phyloP scores from a whole-genome alignment of 305 asterid species.

The Fraxinus xanthoxyloides region DNA sequence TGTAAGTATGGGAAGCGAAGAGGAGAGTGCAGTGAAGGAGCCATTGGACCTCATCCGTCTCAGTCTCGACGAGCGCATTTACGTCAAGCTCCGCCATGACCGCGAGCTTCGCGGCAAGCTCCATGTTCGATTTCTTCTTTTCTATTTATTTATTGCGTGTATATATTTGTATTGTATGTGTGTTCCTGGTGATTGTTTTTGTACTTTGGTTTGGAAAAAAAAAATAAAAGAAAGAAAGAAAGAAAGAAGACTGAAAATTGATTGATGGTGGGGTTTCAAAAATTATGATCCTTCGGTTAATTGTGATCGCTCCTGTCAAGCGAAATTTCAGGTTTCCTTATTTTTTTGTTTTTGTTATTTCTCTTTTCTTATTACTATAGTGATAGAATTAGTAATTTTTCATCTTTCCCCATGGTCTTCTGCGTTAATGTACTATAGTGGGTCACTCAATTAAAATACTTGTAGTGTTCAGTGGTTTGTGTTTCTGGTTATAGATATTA shows the following conservation, averaged over 20 bases:
- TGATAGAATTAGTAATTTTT: not conserved
- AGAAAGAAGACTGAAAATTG: not conserved
- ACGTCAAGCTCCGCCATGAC: slow-evolving; percentile 94
- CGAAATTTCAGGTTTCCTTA: not conserved
- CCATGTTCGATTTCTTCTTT: slow-evolving; percentile 47
- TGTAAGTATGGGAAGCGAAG: slow-evolving; percentile 81
- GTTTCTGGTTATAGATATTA: not conserved
- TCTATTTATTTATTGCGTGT: not conserved
- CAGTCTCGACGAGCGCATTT: slow-evolving; percentile 96
- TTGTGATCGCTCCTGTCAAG: not conserved
- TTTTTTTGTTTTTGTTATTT: not conserved
- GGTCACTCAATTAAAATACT: not conserved
- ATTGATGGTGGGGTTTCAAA: slow-evolving; percentile 21
- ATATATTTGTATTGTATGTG: not conserved
- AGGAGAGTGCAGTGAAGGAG: slow-evolving; percentile 93
- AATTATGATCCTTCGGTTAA: not conserved
- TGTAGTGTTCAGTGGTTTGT: too few species aligned
- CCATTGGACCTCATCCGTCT: slow-evolving; percentile 97
- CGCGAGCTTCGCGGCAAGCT: slow-evolving; percentile 97
- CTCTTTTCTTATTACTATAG: not conserved
- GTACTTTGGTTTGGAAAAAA: not conserved
- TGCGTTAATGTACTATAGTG: not conserved
- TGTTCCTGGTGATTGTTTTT: too few species aligned
- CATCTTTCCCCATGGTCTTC: not conserved
- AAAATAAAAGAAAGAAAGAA: not conserved